Evolutionary conservation across 1,139 yeast species (phyloP), one percentile per base, ranked within the genome.

Genomic region (Geotrichum bryndzae): DNA sequence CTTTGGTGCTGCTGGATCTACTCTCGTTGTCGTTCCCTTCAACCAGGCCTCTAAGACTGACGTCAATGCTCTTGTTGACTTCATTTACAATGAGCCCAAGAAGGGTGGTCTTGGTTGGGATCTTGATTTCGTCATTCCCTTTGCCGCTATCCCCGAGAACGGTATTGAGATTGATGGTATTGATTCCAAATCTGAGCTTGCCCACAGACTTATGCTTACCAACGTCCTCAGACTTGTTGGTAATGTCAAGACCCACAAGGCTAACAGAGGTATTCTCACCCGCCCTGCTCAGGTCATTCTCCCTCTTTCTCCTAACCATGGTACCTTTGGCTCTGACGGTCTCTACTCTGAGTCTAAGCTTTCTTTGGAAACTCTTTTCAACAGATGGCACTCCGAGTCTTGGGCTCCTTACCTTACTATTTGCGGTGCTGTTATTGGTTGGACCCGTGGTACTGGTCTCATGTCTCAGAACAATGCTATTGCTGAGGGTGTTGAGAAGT

Each of bases 361-460:
- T 66, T 90, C 96, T 58, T 82, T 94, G 70, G 99, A 94, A 80
- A 92, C 98, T 48, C 81, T 94, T 75, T 90, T 94, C 85, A 92
- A 92, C 87, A 89, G 97, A 83, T 94, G 99, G 99, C 84, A 87
- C 78, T 92, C 98, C 58, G 99, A 94, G 82, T 90, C 92, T 66
- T 94, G 99, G 99, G 87, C 87, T 61, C 81, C 89, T 68, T 95
- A 90, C 81, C 86, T 94, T 79, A 94, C 98, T 66, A 82, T 94
- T 66, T 92, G 98, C 78, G 99, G 99, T 82, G 97, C 98, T 60
- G 84, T 94, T 68, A 94, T 94, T 77, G 99, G 99, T 75, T 94
- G 99, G 99, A 94, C 99, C 67, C 90, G 99, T 84, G 99, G 99
- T 78, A 94, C 99, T 66, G 99, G 99, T 74, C 86, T 94, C 74